Conservation (phyloP, 257 asterid species). For the Coffea eugenioides region DNA sequence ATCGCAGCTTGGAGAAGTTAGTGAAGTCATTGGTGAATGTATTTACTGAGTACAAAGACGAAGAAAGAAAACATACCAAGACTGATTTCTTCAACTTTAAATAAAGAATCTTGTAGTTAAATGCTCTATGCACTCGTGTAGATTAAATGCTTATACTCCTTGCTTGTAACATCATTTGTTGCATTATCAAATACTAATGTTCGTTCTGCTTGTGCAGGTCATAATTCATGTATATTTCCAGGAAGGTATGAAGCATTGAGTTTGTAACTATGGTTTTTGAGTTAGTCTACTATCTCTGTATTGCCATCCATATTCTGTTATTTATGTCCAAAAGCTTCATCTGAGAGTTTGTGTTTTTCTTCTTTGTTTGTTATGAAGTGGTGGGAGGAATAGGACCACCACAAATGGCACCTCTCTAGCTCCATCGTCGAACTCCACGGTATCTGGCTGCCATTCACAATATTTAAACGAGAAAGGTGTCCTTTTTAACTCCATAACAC, state of each 20-base stretch:
- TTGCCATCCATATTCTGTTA: neutral
- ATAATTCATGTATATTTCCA: conserved; percentile 67
- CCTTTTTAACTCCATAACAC: conserved; percentile 24
- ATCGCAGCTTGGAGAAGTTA: neutral
- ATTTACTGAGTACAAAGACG: neutral
- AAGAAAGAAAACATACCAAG: neutral
- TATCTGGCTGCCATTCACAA: conserved; percentile 49
- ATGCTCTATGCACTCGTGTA: neutral
- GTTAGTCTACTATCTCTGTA: neutral
- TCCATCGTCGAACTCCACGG: conserved; percentile 63
- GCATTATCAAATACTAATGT: neutral
- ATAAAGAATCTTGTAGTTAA: neutral
- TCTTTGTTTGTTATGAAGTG: conserved; percentile 38
- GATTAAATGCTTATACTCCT: neutral
- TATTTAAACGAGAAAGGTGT: conserved; percentile 18
- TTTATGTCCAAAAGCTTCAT: neutral
- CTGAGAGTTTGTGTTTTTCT: conserved; percentile 7
- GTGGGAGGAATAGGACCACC: conserved; percentile 62
- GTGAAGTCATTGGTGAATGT: neutral
- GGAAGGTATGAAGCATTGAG: conserved; percentile 61
- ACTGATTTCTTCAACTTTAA: neutral
- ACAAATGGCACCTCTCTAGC: conserved; percentile 61
- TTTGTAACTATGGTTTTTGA: neutral
- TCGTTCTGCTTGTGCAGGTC: conserved; percentile 52
- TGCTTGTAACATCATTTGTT: neutral